Conservation (phyloP, 2,329 filamentous ascomycete genomes). For the Ophiostoma tasmaniense region DNA sequence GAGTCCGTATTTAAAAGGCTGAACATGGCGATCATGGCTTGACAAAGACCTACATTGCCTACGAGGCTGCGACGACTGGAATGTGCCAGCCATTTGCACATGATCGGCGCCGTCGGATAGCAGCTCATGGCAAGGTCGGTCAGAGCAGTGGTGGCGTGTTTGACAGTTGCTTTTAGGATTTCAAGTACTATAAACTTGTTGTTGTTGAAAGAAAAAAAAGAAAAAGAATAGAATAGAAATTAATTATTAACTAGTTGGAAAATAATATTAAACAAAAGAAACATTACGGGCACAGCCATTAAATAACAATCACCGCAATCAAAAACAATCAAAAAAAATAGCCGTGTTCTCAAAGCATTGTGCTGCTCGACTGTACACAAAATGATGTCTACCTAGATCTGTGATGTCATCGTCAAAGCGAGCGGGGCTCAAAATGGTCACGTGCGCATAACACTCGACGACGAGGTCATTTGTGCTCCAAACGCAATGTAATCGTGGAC, state of each 20-base stretch:
- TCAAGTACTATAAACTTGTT: too few relatives aligned
- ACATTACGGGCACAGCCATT: too few relatives aligned
- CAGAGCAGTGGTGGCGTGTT: not conserved
- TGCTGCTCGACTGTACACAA: too few relatives aligned
- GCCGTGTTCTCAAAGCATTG: too few relatives aligned
- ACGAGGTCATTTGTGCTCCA: not conserved
- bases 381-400: not conserved
- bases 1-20: not conserved
- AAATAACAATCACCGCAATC: too few relatives aligned
- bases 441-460: not conserved
- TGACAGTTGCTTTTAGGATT: too few relatives aligned
- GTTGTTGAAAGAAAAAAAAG: too few relatives aligned
- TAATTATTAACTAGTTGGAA: too few relatives aligned
- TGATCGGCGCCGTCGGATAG: not conserved
- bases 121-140: not conserved
- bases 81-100: not conserved
- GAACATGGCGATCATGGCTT: not conserved
- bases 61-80: not conserved
- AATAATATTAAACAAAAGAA: too few relatives aligned
- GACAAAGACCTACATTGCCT: not conserved
- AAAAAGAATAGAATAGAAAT: too few relatives aligned
- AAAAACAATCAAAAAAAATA: too few relatives aligned
- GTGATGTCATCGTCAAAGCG: slow-evolving; percentile 12
- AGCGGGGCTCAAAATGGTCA: not conserved
- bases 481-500: too few relatives aligned